These are phyloP conservation scores for Colletotrichum sansevieriae DNA, from an alignment of 2,329 filamentous ascomycete species.

Conservation along the genomic window DNA sequence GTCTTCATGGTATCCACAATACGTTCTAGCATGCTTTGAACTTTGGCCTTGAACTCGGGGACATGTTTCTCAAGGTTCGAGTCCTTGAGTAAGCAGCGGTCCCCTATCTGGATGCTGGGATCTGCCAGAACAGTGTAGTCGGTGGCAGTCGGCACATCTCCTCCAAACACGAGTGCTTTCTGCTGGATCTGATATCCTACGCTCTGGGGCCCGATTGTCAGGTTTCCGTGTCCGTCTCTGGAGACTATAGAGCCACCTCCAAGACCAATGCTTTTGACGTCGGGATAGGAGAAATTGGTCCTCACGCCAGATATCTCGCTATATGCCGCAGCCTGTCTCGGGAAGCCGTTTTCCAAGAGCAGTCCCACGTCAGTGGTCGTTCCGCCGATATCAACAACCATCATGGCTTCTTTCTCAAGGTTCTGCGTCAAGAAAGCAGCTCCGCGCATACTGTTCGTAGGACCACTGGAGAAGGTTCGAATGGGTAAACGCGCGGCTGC, in stretches of 20 bases:
- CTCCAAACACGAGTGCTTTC: not conserved
- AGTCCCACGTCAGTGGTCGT: conserved; percentile 60
- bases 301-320: conserved; percentile 73
- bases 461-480: conserved; percentile 48
- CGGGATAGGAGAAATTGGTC: conserved; percentile 70
- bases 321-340: conserved; percentile 72
- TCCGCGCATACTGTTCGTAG: not conserved
- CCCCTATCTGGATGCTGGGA: not conserved
- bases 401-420: conserved; percentile 1
- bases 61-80: not conserved
- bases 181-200: not conserved
- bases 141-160: not conserved
- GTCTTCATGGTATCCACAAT: conserved; percentile 67
- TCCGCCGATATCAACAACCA: not conserved
- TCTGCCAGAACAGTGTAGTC: not conserved
- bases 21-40: conserved; percentile 4
- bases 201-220: not conserved
- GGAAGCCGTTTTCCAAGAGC: conserved; percentile 72
- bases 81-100: not conserved
- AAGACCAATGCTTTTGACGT: conserved; percentile 57
- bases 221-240: not conserved
- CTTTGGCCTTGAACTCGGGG: conserved; percentile 9
- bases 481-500: conserved; percentile 67
- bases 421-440: not conserved
- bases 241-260: not conserved